Evolutionary conservation across 2,329 filamentous ascomycete species (phyloP).

Genomic region (Monilinia laxa): DNA sequence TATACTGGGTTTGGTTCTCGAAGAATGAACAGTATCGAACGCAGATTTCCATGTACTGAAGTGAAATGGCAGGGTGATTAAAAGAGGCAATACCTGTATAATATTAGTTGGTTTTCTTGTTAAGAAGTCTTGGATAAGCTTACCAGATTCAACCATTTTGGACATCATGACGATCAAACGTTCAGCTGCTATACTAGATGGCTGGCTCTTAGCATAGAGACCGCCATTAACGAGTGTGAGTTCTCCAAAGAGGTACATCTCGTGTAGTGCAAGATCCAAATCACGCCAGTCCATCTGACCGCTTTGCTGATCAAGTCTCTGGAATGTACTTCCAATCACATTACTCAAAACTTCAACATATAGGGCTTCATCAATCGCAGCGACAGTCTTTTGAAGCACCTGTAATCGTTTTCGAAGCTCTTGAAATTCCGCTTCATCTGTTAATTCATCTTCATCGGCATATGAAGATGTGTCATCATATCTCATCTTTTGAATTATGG

Average conservation of each 20-base stretch:
- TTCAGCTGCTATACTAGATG: constrained; percentile 75
- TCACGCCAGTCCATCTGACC: constrained; percentile 89
- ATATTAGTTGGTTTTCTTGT: constrained; percentile 34
- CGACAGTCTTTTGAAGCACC: constrained; percentile 88
- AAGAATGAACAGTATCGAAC: constrained; percentile 93
- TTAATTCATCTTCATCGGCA: constrained; percentile 92
- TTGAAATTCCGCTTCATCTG: constrained; percentile 95
- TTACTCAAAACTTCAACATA: constrained; percentile 88
- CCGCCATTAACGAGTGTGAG: constrained; percentile 86
- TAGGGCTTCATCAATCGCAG: constrained; percentile 80
- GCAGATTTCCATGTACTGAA: constrained; percentile 98
- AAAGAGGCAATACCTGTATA: constrained; percentile 75
- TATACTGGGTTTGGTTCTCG: constrained; percentile 76
- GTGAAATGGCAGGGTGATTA: constrained; percentile 83
- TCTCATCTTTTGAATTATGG: constrained; percentile 93
- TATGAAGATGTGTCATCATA: constrained; percentile 93
- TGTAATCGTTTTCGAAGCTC: constrained; percentile 88
- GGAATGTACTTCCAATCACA: constrained; percentile 84
- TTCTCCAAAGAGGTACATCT: constrained; percentile 95
- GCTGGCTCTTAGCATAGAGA: constrained; percentile 80
- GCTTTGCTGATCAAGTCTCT: constrained; percentile 71
- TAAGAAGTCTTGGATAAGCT: constrained; percentile 39
- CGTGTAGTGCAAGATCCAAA: constrained; percentile 86
- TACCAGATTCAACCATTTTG: constrained; percentile 91
- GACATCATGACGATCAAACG: constrained; percentile 88